Conservation (phyloP, 2,329 filamentous ascomycete genomes). For the Ascochyta koolunga region DNA sequence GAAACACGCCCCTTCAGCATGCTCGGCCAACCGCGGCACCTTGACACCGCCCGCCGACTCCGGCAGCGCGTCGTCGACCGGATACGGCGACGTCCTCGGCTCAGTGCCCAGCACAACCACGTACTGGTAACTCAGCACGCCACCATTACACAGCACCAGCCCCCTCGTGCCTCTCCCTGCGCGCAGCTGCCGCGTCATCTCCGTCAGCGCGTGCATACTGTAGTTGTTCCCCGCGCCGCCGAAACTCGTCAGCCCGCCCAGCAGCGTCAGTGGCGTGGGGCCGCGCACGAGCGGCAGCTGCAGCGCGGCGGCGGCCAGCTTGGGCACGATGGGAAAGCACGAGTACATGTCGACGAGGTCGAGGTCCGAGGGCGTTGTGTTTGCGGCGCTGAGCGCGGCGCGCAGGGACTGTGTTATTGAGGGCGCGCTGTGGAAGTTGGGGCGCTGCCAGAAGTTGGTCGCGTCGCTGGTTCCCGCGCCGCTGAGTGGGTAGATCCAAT, state of each 20-base stretch:
- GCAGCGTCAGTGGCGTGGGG: constrained; percentile 62
- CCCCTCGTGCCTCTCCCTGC: constrained; percentile 55
- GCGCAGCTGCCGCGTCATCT: constrained; percentile 56
- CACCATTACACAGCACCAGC: constrained; percentile 69
- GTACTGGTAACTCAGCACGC: constrained; percentile 69
- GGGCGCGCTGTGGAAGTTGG: constrained; percentile 63
- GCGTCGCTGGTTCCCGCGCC: constrained; percentile 67
- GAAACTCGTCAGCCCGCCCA: constrained; percentile 71
- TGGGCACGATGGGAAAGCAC: constrained; percentile 73
- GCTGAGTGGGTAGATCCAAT: constrained; percentile 69
- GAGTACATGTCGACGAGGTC: constrained; percentile 70
- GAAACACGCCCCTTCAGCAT: constrained; percentile 57
- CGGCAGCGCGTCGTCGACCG: constrained; percentile 54
- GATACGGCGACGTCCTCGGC: constrained; percentile 55
- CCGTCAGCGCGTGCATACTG: constrained; percentile 64
- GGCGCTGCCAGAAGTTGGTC: constrained; percentile 67
- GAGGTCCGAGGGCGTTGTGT: constrained; percentile 58
- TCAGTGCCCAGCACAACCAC: constrained; percentile 62
- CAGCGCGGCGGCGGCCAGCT: constrained; percentile 67
- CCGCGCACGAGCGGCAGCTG: constrained; percentile 55
- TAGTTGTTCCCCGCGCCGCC: constrained; percentile 76
- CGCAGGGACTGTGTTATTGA: constrained; percentile 65
- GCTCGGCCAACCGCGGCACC: constrained; percentile 46
- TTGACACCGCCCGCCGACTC: constrained; percentile 49
- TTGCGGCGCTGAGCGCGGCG: constrained; percentile 57